phyloP scores from a whole-genome alignment of 2,329 filamentous ascomycete species.

The Fusarium pseudoanthophilum region DNA sequence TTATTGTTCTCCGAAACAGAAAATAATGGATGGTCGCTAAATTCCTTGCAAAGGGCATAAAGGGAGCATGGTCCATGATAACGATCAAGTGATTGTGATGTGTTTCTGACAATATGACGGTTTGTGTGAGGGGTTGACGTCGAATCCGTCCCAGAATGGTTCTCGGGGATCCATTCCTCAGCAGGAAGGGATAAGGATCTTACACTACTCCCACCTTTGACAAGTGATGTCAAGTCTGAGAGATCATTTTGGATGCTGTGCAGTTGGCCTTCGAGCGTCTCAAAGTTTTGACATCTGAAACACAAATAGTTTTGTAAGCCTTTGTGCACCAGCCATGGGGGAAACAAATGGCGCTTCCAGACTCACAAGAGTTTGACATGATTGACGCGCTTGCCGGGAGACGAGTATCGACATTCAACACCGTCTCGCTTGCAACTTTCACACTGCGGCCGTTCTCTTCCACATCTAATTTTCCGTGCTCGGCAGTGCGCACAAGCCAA shows the following conservation, averaged over 20 bases:
- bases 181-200: conserved; percentile 13
- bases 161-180: conserved; percentile 19
- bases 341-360: background rate
- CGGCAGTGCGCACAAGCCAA: conserved; percentile 45
- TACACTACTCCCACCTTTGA: conserved; percentile 31
- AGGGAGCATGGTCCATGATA: conserved; percentile 43
- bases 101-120: conserved; percentile 36
- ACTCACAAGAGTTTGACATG: conserved; percentile 46
- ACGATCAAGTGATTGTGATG: conserved; percentile 33
- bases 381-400: conserved; percentile 45
- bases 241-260: conserved; percentile 44
- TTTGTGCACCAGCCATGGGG: conserved; percentile 7
- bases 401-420: conserved; percentile 46
- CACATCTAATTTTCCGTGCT: conserved; percentile 44
- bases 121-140: conserved; percentile 12
- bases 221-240: conserved; percentile 42
- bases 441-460: conserved; percentile 44
- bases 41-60: conserved; percentile 41
- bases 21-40: conserved; percentile 37
- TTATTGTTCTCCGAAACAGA: background rate
- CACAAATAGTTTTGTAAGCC: conserved; percentile 29
- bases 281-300: conserved; percentile 45
- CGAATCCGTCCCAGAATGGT: background rate
- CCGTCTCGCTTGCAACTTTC: conserved; percentile 46
- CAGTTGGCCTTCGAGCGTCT: conserved; percentile 43